Percentiles rank a stretch among this genome's conserved stretches.
These are phyloP conservation scores for Coniochaeta hoffmannii DNA, from an alignment of 2,329 filamentous ascomycete species.

Conservation along the genomic window DNA sequence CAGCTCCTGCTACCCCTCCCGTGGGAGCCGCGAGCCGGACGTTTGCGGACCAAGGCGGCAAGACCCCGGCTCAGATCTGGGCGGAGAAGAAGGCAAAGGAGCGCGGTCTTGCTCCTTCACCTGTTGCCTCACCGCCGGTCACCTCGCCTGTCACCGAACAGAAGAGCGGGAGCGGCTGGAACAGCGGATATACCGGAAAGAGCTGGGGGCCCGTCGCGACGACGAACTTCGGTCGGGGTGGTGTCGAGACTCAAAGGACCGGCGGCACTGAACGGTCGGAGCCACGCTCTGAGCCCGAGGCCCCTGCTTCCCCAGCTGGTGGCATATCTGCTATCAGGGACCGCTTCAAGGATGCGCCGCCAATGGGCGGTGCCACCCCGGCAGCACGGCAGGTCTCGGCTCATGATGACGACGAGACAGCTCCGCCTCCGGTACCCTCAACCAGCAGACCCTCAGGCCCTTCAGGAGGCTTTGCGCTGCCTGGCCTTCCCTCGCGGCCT, in stretches of 20 bases:
- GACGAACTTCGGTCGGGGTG: conserved; percentile 59
- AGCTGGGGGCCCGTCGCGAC: conserved; percentile 81
- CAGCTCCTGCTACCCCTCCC: conserved; percentile 51
- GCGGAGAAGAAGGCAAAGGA: conserved; percentile 92
- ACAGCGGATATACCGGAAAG: conserved; percentile 86
- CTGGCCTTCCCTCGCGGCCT: conserved; percentile 61
- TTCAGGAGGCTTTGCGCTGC: conserved; percentile 68
- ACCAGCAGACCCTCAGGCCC: conserved; percentile 66
- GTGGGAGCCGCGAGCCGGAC: conserved; percentile 81
- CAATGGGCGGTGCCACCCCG: conserved; percentile 49
- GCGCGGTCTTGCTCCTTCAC: conserved; percentile 44
- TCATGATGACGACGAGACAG: conserved; percentile 37
- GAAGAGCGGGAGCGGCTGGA: conserved; percentile 74
- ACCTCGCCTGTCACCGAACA: conserved; percentile 57
- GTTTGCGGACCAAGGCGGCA: conserved; percentile 90
- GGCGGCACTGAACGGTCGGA: conserved; percentile 40
- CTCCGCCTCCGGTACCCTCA: conserved; percentile 55
- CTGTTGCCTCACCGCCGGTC: conserved; percentile 33
- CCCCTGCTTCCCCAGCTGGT: conserved; percentile 49
- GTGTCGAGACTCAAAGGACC: conserved; percentile 54
- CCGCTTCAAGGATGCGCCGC: conserved; percentile 70
- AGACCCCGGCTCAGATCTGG: conserved; percentile 95
- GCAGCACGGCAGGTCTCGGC: conserved; percentile 24
- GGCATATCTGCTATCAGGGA: conserved; percentile 71
- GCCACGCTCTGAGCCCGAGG: conserved; percentile 38